Percentiles rank a stretch among this genome's conserved stretches.
Evolutionary conservation across 2,329 filamentous ascomycete genomes (phyloP).

Genomic region (Xylaria sp.): DNA sequence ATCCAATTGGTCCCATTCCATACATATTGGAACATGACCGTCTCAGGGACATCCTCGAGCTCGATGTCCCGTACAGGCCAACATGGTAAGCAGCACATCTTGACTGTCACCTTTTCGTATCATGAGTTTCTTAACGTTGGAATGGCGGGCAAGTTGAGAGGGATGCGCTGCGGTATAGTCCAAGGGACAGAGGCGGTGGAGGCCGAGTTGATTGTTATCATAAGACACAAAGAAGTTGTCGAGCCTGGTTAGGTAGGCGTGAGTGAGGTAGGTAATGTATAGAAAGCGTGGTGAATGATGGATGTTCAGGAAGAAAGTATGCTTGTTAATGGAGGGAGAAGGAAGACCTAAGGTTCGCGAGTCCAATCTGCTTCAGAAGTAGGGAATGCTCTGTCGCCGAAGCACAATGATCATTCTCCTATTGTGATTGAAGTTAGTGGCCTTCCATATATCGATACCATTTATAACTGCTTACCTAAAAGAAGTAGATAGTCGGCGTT

Average conservation of each 20-base stretch:
- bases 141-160: neutral
- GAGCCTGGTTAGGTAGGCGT: neutral
- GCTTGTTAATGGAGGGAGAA: neutral
- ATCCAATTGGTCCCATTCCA: conserved; percentile 48
- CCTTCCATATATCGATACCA: neutral
- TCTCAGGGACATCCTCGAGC: conserved; percentile 53
- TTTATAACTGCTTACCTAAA: neutral
- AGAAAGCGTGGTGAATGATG: neutral
- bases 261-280: neutral
- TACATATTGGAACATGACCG: conserved; percentile 43
- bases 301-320: neutral
- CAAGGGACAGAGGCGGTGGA: neutral
- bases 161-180: neutral
- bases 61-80: conserved; percentile 62
- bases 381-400: neutral
- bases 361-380: neutral
- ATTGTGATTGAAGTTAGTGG: neutral
- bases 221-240: neutral
- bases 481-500: neutral
- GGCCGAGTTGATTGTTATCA: neutral
- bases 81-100: conserved; percentile 64
- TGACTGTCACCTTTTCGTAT: neutral
- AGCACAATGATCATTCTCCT: neutral
- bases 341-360: neutral
- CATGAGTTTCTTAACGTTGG: neutral